Evolutionary conservation across 2,329 filamentous ascomycete species (phyloP).

Genomic region (Plectosphaerella cucumerina): DNA sequence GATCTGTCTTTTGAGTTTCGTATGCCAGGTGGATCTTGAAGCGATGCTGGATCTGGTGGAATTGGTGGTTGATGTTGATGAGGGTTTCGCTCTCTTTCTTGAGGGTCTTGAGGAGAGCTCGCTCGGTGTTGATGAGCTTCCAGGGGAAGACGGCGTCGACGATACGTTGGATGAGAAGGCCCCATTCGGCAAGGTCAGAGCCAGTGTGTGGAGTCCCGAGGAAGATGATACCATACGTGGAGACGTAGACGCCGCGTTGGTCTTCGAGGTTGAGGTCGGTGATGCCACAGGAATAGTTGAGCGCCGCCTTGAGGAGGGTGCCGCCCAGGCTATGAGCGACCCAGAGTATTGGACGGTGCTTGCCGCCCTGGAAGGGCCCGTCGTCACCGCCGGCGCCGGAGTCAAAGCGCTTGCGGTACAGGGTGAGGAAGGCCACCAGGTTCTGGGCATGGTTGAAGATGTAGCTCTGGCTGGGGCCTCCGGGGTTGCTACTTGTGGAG

Average conservation of each 20-base stretch:
- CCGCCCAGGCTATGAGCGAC: constrained; percentile 72
- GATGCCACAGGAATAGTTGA: constrained; percentile 63
- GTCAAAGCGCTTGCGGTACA: constrained; percentile 50
- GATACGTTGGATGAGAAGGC: constrained; percentile 62
- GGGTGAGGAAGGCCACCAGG: constrained; percentile 56
- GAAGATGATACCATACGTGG: constrained; percentile 73
- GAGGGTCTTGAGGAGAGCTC: constrained; percentile 65
- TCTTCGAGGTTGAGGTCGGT: constrained; percentile 57
- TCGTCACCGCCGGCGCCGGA: no score
- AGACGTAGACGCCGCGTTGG: constrained; percentile 65
- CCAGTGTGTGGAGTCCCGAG: constrained; percentile 73
- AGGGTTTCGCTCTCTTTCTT: constrained; percentile 70
- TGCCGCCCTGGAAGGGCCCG: constrained; percentile 37
- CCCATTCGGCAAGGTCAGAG: constrained; percentile 66
- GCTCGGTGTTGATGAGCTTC: constrained; percentile 63
- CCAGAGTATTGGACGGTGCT: constrained; percentile 67
- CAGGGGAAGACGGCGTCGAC: constrained; percentile 60
- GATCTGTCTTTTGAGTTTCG: constrained; percentile 66
- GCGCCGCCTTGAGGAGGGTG: constrained; percentile 65
- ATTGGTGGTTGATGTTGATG: constrained; percentile 69
- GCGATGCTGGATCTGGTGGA: constrained; percentile 65
- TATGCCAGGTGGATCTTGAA: constrained; percentile 76
- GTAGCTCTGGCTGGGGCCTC: constrained; percentile 59
- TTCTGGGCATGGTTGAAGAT: constrained; percentile 70
- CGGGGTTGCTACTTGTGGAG: constrained; percentile 36